Conservation (phyloP, 2,329 filamentous ascomycete genomes). For the Penicillium nordicum region DNA sequence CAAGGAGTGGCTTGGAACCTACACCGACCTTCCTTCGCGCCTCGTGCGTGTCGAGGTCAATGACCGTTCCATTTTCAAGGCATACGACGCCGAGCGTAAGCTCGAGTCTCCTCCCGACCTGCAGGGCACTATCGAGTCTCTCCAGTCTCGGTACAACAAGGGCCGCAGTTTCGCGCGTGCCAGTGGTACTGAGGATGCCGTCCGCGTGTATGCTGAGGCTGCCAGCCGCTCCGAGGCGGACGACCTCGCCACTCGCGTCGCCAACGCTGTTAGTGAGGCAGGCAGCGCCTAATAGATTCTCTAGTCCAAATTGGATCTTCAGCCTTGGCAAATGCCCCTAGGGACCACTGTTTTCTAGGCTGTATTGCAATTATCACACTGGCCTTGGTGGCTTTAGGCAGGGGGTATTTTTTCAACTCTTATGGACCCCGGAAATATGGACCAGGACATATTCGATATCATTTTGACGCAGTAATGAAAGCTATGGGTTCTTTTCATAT, state of each 20-base stretch:
- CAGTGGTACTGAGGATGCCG: conserved; percentile 92
- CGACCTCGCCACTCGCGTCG: conserved; percentile 81
- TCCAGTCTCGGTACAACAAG: conserved; percentile 86
- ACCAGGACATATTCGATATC: conserved; percentile 21
- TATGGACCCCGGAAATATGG: conserved; percentile 7
- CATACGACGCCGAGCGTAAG: conserved; percentile 86
- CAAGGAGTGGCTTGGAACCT: conserved; percentile 88
- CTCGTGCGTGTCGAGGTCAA: conserved; percentile 89
- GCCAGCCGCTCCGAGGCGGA: conserved; percentile 85
- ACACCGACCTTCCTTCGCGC: conserved; percentile 89
- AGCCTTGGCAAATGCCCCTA: neutral
- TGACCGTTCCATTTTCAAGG: conserved; percentile 84
- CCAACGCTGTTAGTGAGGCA: conserved; percentile 65
- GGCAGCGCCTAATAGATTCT: conserved; percentile 28
- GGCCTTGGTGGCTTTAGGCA: neutral
- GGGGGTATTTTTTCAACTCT: neutral
- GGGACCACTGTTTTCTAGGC: neutral
- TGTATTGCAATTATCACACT: neutral
- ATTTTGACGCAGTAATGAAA: conserved; percentile 29
- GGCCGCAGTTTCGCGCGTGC: conserved; percentile 88
- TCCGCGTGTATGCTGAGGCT: conserved; percentile 93
- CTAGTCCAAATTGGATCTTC: neutral
- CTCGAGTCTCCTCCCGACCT: conserved; percentile 74
- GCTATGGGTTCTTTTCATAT: conserved; percentile 8
- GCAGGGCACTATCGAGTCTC: conserved; percentile 80